These are phyloP conservation scores for Yamadazyma endophytica DNA, from an alignment of 805 yeast species.

Conservation along the genomic window DNA sequence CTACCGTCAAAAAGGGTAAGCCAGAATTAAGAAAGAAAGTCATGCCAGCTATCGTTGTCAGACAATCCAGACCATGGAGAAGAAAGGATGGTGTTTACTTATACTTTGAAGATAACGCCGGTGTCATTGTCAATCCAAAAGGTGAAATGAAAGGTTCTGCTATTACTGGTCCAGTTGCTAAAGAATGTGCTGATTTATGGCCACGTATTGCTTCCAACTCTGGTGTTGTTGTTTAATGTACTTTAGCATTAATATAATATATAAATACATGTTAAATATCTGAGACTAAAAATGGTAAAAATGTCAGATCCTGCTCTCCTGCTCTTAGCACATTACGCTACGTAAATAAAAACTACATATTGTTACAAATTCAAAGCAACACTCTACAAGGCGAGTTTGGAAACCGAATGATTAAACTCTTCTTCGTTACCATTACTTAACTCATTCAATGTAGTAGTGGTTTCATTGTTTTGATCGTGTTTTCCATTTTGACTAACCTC, in stretches of 20 bases:
- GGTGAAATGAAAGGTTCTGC: conserved; percentile 99
- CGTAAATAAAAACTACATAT: not conserved
- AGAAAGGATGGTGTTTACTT: conserved; percentile 99
- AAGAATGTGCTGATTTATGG: conserved; percentile 99
- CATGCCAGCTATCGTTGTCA: conserved; percentile 99
- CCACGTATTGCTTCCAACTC: conserved; percentile 99
- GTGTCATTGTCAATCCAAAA: conserved; percentile 99
- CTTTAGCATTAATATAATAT: conserved; percentile 8
- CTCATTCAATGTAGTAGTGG: no score
- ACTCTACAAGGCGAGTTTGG: no score
- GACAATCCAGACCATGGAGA: conserved; percentile 99
- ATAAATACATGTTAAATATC: not conserved
- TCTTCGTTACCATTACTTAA: no score
- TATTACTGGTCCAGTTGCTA: conserved; percentile 99
- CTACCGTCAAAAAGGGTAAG: conserved; percentile 99
- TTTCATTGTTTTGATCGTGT: no score
- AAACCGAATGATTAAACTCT: no score
- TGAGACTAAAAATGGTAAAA: conserved; percentile 1
- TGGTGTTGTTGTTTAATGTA: conserved; percentile 95
- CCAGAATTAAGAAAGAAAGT: conserved; percentile 99
- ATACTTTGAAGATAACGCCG: conserved; percentile 99
- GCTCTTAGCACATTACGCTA: not conserved
- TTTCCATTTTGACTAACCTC: no score
- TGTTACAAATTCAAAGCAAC: no score
- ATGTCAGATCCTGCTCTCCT: conserved; percentile 1